Percentiles rank a stretch among this genome's conserved stretches.
Evolutionary conservation across 768 basidiomycete genomes (phyloP).

Genomic region (Tylopilus vinaceipallidus): DNA sequence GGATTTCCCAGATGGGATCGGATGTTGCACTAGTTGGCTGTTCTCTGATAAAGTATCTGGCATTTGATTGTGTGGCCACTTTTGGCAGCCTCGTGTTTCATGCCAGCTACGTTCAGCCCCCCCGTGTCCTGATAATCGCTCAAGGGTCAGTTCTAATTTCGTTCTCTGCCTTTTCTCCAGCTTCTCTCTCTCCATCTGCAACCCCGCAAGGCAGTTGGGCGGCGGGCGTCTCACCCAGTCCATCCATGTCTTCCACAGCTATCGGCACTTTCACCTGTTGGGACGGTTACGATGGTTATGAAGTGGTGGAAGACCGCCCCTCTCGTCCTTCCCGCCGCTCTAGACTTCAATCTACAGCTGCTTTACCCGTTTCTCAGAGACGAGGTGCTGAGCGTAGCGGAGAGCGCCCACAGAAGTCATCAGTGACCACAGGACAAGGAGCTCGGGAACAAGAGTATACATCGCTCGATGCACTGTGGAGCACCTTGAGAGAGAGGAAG

Average conservation of each 20-base stretch:
- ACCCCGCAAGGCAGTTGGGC: conserved; percentile 21
- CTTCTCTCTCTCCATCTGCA: conserved; percentile 19
- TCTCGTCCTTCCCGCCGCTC: conserved; percentile 19
- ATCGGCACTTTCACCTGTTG: conserved; percentile 35
- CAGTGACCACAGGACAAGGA: conserved; percentile 7
- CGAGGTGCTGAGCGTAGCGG: conserved; percentile 15
- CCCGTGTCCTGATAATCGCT: conserved; percentile 33
- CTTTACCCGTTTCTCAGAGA: conserved; percentile 10
- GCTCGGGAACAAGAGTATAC: conserved; percentile 25
- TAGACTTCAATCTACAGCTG: conserved; percentile 23
- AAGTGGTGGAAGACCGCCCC: conserved; percentile 21
- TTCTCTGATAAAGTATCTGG: conserved; percentile 27
- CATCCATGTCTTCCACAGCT: conserved; percentile 32
- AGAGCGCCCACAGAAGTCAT: conserved; percentile 24
- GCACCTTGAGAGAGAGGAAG: conserved; percentile 61
- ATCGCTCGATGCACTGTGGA: conserved; percentile 63
- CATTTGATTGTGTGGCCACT: conserved; percentile 22
- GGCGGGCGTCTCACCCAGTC: conserved; percentile 13
- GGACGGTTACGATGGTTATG: conserved; percentile 30
- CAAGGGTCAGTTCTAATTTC: conserved; percentile 29
- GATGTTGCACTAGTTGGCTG: conserved; percentile 1
- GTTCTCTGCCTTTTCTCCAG: conserved; percentile 13
- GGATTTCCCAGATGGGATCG: conserved; percentile 14
- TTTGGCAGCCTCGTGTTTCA: conserved; percentile 37
- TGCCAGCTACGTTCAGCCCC: conserved; percentile 25